Evolutionary conservation across 1,139 yeast species (phyloP), one percentile per base, ranked within the genome.

Genomic region (Suhomyces bolitotheri): DNA sequence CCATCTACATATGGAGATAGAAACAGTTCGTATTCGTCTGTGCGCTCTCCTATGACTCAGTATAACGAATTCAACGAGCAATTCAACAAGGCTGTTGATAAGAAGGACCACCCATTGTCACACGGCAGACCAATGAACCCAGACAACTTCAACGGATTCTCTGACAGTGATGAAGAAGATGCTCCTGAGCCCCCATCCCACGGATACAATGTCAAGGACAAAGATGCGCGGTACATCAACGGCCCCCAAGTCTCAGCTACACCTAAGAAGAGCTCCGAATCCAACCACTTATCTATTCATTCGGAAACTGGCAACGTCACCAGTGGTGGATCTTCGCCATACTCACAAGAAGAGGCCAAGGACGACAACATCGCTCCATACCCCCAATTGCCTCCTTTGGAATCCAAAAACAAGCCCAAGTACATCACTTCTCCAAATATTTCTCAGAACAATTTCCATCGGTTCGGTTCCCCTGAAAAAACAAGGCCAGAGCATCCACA

Each of bases 61-160:
- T 76, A 74, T 49, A 56, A 73, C 23, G 80, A 75, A 43, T 74
- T 77, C 54, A 71, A 70, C 46, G 65, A 66, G 29, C 74, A 73
- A 38, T 73, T 72, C 46, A 58, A 60, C 25, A 56, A 55, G 39
- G 51, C 54, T 9, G 56, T 50, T 14, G 39, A 35, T 5, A 41
- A 30, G 22, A 31, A 29, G 13, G 34, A 27, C 5, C 32, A 35
- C 19, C 35, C 35, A n/a, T 31, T 34, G 5, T 20, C 33, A 5
- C 31, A 27, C 6, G 15, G 29, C 3, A 25, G 20, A 17, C 36
- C 39, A 4, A 21, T 30, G 17, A 37, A 31, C 12, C 24, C 42
- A n/a, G 32, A 23, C 14, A 40, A 33, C 16, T 46, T 46, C 24
- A 38, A 40, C 29, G 50, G 48, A 4, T 37, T 41, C 25, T 42